Conservation (phyloP, 2,329 filamentous ascomycete genomes). For the Nemania sp. region DNA sequence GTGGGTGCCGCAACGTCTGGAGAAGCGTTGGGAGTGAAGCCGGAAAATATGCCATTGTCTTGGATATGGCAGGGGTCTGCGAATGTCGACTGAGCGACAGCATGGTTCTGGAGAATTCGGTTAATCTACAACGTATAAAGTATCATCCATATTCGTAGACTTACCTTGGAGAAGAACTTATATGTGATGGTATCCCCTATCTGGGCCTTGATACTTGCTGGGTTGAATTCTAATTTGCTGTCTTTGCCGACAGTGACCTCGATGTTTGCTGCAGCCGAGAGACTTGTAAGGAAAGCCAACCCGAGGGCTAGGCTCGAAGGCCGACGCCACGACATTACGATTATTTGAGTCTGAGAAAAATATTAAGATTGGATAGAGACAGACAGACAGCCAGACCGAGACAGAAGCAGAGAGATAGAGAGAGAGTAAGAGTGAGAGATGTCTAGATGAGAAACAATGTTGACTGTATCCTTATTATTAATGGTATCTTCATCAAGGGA, state of each 20-base stretch:
- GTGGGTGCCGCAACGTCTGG: constrained; percentile 51
- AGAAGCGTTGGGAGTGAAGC: constrained; percentile 53
- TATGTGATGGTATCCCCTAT: constrained; percentile 57
- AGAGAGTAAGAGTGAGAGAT: background rate
- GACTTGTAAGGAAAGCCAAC: constrained; percentile 44
- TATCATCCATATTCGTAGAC: background rate
- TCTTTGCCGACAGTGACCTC: constrained; percentile 55
- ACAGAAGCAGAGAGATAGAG: background rate
- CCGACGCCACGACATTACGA: constrained; percentile 42
- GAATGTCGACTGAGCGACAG: constrained; percentile 57
- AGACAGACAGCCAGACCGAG: too few relatives aligned
- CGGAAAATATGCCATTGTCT: constrained; percentile 56
- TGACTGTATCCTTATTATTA: constrained; percentile 12
- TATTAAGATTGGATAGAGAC: background rate
- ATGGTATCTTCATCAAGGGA: constrained; percentile 4
- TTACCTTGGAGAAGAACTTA: constrained; percentile 55
- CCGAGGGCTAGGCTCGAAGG: constrained; percentile 44
- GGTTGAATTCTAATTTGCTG: constrained; percentile 54
- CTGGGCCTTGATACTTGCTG: constrained; percentile 51
- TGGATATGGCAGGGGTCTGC: constrained; percentile 55
- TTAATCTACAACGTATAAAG: constrained; percentile 8
- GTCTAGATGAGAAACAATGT: constrained; percentile 18
- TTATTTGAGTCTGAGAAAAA: constrained; percentile 19
- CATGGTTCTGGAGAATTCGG: constrained; percentile 53
- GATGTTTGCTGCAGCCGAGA: constrained; percentile 49